phyloP scores from a whole-genome alignment of 1,284 basidiomycete genomes.

The Ustilago tritici region DNA sequence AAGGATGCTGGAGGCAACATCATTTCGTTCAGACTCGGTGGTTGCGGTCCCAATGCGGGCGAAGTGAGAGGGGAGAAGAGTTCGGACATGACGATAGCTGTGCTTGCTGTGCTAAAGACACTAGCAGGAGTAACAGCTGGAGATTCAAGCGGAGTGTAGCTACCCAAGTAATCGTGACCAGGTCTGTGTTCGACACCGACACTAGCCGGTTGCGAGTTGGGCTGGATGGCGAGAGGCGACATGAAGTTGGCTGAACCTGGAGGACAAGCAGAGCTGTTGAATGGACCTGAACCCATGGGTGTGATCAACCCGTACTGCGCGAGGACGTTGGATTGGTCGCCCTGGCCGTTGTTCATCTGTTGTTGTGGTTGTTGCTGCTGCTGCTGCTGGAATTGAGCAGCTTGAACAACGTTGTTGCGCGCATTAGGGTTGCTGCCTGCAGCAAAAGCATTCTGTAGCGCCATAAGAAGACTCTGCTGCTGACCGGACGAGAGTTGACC shows the following conservation, averaged over 20 bases:
- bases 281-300: slow-evolving; percentile 56
- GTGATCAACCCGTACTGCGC: slow-evolving; percentile 64
- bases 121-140: slow-evolving; percentile 67
- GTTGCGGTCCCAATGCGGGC: slow-evolving; percentile 73
- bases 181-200: slow-evolving; percentile 38
- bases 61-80: slow-evolving; percentile 75
- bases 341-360: slow-evolving; percentile 15
- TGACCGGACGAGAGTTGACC: slow-evolving; percentile 46
- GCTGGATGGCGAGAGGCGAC: slow-evolving; percentile 60
- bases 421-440: slow-evolving; percentile 45
- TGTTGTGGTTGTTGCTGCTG: slow-evolving; percentile 15
- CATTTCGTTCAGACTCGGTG: slow-evolving; percentile 56
- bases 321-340: slow-evolving; percentile 38
- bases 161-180: slow-evolving; percentile 36
- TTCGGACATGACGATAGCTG: slow-evolving; percentile 70
- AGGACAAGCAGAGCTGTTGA: slow-evolving; percentile 46
- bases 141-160: slow-evolving; percentile 61
- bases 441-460: slow-evolving; percentile 46
- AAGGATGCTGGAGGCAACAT: slow-evolving; percentile 55
- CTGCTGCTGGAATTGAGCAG: slow-evolving; percentile 30
- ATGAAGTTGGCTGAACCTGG: slow-evolving; percentile 49
- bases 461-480: slow-evolving; percentile 44
- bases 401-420: slow-evolving; percentile 42
- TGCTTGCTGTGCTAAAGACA: slow-evolving; percentile 68
- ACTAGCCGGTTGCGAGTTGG: slow-evolving; percentile 45